These are phyloP conservation scores for Cicer arietinum DNA, from an alignment of 306 rosid genomes.

Conservation along the genomic window DNA sequence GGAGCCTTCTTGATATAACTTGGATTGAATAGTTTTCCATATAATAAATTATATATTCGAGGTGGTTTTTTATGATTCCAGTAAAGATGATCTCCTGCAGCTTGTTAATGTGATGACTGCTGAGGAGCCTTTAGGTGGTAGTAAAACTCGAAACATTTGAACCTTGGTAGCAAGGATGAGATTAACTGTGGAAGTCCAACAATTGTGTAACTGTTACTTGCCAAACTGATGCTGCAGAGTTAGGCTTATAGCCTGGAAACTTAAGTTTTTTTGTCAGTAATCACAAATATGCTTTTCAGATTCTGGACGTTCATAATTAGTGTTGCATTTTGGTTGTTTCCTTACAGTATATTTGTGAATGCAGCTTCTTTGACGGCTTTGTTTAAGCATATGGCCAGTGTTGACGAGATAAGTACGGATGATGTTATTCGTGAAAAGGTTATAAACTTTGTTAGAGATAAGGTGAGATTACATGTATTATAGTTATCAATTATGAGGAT, in stretches of 20 bases:
- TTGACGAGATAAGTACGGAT: constrained; percentile 77
- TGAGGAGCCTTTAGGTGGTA: constrained; percentile 25
- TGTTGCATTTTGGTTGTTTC: constrained; percentile 33
- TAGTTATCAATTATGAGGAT: background rate
- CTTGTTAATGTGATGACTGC: constrained; percentile 20
- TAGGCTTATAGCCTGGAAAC: constrained; percentile 1
- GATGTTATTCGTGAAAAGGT: constrained; percentile 88
- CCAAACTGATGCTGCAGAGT: constrained; percentile 16
- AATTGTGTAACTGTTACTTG: constrained; percentile 20
- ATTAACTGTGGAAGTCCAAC: constrained; percentile 32
- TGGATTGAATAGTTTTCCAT: constrained; percentile 20
- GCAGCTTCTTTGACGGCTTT: constrained; percentile 92
- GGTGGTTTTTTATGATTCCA: constrained; percentile 22
- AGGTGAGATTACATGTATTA: constrained; percentile 57
- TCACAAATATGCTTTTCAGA: constrained; percentile 23
- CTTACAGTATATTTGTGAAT: constrained; percentile 50
- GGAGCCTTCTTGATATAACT: constrained; percentile 24
- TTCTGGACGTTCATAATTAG: constrained; percentile 13
- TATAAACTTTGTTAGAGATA: constrained; percentile 84
- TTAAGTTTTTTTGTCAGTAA: background rate
- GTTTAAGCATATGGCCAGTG: constrained; percentile 89
- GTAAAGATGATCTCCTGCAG: constrained; percentile 12
- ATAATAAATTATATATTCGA: constrained; percentile 11
- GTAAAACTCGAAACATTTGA: constrained; percentile 30
- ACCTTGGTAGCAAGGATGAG: constrained; percentile 18